Percentiles rank a stretch among this genome's conserved stretches.
These are phyloP conservation scores for Neurospora sp. DNA, from an alignment of 495 filamentous ascomycete genomes.

Conservation along the genomic window DNA sequence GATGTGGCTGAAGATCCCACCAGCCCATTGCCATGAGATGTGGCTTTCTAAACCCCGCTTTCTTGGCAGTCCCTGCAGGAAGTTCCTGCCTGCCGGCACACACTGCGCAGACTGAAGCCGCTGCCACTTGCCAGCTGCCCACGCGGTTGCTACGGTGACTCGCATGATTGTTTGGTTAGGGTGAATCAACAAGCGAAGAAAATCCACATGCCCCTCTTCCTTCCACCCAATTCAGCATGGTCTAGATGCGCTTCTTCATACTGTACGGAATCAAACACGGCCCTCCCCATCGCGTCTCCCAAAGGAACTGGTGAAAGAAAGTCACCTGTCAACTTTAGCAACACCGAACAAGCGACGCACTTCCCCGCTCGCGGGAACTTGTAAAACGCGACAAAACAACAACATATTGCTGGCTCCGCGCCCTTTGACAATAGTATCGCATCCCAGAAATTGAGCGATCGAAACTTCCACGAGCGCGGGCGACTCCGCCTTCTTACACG, in stretches of 20 bases:
- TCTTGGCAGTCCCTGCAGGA: neutral
- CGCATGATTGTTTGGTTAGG: conserved; percentile 10
- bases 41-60: neutral
- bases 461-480: neutral
- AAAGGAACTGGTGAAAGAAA: neutral
- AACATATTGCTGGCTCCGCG: neutral
- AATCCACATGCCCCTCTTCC: neutral
- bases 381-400: neutral
- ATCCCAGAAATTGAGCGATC: neutral
- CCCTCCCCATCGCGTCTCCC: neutral
- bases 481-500: neutral
- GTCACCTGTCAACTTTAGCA: neutral
- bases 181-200: neutral
- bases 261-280: neutral
- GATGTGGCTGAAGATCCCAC: neutral
- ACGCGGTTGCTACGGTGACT: conserved; percentile 15
- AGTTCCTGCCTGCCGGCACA: neutral
- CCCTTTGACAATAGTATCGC: neutral
- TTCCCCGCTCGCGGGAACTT: neutral
- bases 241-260: neutral
- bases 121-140: conserved; percentile 4
- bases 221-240: neutral
- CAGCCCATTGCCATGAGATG: neutral
- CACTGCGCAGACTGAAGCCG: neutral
- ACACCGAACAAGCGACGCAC: neutral